These are phyloP conservation scores for Talaromyces adpressus DNA, from an alignment of 495 filamentous ascomycete species.

Conservation along the genomic window DNA sequence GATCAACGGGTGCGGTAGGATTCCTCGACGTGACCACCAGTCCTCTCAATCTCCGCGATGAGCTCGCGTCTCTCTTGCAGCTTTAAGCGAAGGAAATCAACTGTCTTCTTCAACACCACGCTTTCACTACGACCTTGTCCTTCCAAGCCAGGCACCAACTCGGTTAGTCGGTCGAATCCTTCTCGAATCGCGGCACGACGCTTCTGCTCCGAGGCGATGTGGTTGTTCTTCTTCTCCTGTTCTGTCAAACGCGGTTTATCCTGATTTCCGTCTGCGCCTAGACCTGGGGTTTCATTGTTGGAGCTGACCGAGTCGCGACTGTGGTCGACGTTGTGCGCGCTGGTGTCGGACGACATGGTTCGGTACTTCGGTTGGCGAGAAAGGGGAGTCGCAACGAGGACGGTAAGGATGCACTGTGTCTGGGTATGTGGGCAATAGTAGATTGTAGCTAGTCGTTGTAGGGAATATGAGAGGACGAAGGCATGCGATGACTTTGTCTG, in stretches of 20 bases:
- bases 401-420: not conserved
- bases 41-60: conserved; percentile 52
- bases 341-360: conserved; percentile 6
- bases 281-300: conserved; percentile 4
- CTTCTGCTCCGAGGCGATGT: conserved; percentile 87
- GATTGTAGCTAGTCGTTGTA: not conserved
- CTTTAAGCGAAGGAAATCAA: conserved; percentile 62
- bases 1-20: conserved; percentile 28
- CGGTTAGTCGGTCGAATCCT: conserved; percentile 79
- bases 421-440: not conserved
- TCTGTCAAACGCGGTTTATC: conserved; percentile 77
- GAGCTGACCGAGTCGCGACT: conserved; percentile 9
- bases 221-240: conserved; percentile 84
- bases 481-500: not conserved
- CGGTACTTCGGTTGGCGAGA: not conserved
- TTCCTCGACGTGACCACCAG: conserved; percentile 51
- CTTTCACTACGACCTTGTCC: conserved; percentile 83
- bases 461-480: not conserved
- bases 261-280: conserved; percentile 20
- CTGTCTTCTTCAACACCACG: conserved; percentile 68
- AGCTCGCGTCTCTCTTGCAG: conserved; percentile 56
- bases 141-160: conserved; percentile 73
- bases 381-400: not conserved
- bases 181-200: conserved; percentile 77
- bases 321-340: conserved; percentile 1